Conservation (phyloP, 768 basidiomycete genomes). For the Boletus subparvulus region DNA sequence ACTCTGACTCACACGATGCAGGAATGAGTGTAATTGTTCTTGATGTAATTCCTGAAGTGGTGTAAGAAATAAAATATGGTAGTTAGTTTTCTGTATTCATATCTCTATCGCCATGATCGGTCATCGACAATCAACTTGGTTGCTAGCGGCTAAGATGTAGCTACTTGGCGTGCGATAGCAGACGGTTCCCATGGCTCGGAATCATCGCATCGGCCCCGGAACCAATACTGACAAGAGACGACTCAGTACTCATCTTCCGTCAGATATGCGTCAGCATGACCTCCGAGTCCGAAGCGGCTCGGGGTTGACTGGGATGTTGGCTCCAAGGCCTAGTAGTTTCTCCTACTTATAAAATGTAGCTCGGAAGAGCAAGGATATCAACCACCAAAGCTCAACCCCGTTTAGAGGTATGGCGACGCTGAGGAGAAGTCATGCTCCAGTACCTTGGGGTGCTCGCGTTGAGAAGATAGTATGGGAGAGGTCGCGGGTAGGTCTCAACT, state of each 20-base stretch:
- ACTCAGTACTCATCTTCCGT: constrained; percentile 19
- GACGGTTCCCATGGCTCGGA: background rate
- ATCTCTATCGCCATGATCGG: too few relatives aligned
- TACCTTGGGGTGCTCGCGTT: constrained; percentile 5
- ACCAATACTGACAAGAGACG: background rate
- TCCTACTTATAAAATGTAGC: constrained; percentile 14
- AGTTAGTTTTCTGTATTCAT: too few relatives aligned
- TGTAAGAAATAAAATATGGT: too few relatives aligned
- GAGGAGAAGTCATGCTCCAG: constrained; percentile 12
- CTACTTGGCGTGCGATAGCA: too few relatives aligned
- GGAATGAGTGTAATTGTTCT: too few relatives aligned
- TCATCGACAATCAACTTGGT: too few relatives aligned
- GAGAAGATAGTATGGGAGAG: constrained; percentile 9
- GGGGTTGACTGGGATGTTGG: constrained; percentile 10
- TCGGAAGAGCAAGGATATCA: background rate
- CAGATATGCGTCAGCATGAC: constrained; percentile 6
- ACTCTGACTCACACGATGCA: too few relatives aligned
- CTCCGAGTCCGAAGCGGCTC: background rate
- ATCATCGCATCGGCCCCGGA: background rate
- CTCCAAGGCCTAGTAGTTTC: background rate
- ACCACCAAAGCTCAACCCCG: background rate
- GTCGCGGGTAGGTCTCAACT: constrained; percentile 10
- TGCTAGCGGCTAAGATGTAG: too few relatives aligned
- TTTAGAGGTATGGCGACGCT: constrained; percentile 19
- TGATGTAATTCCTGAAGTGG: too few relatives aligned